Evolutionary conservation across 495 filamentous ascomycete species (phyloP), one percentile per base, ranked within the genome.

Genomic region (Penicillium crystallinum): DNA sequence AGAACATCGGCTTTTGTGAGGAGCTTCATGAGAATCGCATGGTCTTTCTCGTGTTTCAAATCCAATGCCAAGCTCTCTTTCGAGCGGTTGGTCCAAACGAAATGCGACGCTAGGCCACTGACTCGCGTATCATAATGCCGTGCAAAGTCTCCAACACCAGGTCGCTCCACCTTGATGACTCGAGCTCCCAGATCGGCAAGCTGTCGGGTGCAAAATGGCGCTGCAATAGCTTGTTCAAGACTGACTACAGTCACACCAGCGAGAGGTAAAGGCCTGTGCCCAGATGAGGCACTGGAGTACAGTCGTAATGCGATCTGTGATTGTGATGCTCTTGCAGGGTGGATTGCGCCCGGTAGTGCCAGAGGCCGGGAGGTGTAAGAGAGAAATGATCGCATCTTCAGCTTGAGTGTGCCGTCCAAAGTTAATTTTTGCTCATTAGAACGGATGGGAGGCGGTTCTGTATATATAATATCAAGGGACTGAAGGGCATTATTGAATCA

Each of bases 91-190:
- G 73, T 73, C 76, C 77, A 78, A 17, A 78, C 67, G 49, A 80
- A 80, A 55, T 80, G 76, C 0, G 77, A 80, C 3, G 76, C 65
- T 3, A 73, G 54, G 1, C 74, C 76, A 22, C 74, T 69, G 25
- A 78, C 74, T 1, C 77, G 65, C 0, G 59, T 70, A 51, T 80
- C 77, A 59, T 78, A 77, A 15, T 68, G 55, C 4, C 76, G 73
- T 6, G 77, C 76, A 60, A 80, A 80, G 47, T 80, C 77, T 2
- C 77, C 77, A 0, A 66, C 66, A 3, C 60, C 69, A 6, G 75
- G 76, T 9, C 77, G 67, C 49, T 80, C 77, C 18, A 80, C 61
- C 55, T 80, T 80, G 59, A 80, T 78, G 25, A 80, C 76, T 6
- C 77, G 69, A 10, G 77, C 77, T 14, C 77, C 76, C 3, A 78